Evolutionary conservation across 139 green algal genomes (phyloP).

Genomic region (Tetraselmis chui): DNA sequence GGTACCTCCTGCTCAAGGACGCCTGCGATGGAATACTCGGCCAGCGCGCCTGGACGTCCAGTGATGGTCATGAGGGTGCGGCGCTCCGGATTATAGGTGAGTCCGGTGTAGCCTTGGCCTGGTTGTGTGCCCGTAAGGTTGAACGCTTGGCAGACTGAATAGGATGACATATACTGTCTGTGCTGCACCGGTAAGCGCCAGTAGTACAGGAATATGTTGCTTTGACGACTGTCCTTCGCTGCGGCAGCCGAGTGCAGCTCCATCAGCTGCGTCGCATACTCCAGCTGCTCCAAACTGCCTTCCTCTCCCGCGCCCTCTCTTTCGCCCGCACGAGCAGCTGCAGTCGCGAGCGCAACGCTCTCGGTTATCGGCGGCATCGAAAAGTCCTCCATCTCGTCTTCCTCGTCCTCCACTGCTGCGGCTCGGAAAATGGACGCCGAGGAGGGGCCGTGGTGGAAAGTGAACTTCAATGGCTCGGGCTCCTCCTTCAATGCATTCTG

Average conservation of each 20-base stretch:
- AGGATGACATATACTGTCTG: not conserved
- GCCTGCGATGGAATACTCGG: not conserved
- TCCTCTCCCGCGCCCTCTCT: not conserved
- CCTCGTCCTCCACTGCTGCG: not conserved
- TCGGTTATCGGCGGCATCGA: not conserved
- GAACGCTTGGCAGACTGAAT: not conserved
- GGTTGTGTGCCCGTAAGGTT: not conserved
- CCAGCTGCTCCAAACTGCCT: not conserved
- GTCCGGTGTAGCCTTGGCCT: not conserved
- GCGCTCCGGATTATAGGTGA: not conserved
- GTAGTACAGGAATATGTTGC: not conserved
- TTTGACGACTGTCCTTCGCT: not conserved
- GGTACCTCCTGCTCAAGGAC: not conserved
- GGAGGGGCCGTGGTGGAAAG: not conserved
- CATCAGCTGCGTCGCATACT: not conserved
- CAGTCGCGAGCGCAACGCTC: not conserved
- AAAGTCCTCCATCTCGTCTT: not conserved
- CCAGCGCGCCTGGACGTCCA: not conserved
- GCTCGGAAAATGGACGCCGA: too few relatives aligned
- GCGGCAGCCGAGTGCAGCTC: not conserved
- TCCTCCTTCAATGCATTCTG: not conserved
- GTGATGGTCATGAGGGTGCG: not conserved
- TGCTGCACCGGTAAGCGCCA: not conserved
- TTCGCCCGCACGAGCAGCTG: too few relatives aligned
- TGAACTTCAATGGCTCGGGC: not conserved